Conservation (phyloP, 2,329 filamentous ascomycete species). For the Cladophialophora bantiana region DNA sequence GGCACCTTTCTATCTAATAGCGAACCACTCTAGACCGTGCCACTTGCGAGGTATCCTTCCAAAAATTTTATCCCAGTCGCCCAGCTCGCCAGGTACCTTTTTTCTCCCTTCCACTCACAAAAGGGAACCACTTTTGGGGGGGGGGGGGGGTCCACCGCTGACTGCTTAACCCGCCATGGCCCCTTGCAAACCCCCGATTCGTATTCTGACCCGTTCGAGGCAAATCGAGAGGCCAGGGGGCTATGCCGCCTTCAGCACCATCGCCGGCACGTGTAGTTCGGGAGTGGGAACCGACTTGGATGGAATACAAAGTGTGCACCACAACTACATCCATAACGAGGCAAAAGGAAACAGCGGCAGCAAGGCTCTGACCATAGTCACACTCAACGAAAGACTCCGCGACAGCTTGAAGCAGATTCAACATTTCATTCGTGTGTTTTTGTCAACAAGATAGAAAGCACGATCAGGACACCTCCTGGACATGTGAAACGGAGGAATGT, state of each 20-base stretch:
- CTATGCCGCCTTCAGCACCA: neutral
- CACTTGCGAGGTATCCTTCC: no score
- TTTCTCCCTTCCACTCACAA: neutral
- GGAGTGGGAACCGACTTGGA: neutral
- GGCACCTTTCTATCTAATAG: no score
- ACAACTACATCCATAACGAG: no score
- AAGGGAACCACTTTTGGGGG: neutral
- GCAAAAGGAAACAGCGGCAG: neutral
- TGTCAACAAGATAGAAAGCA: neutral
- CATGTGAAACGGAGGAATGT: neutral
- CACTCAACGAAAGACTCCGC: no score
- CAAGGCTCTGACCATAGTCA: neutral
- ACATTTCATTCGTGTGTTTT: conserved; percentile 1
- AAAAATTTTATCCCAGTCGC: neutral
- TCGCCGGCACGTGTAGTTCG: neutral
- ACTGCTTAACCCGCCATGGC: neutral
- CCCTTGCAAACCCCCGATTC: neutral
- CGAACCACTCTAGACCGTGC: no score
- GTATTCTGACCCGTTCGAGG: neutral
- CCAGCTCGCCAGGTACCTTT: neutral
- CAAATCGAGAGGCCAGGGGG: neutral
- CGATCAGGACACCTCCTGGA: conserved; percentile 4
- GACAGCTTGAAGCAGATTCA: neutral
- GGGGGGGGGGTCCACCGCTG: conserved; percentile 4
- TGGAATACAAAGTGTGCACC: neutral